A percentile compares a stretch with the other conserved stretches of the same genome.
Evolutionary conservation across 768 basidiomycete genomes (phyloP).

Genomic region (Boletus rufocinnamomeus): DNA sequence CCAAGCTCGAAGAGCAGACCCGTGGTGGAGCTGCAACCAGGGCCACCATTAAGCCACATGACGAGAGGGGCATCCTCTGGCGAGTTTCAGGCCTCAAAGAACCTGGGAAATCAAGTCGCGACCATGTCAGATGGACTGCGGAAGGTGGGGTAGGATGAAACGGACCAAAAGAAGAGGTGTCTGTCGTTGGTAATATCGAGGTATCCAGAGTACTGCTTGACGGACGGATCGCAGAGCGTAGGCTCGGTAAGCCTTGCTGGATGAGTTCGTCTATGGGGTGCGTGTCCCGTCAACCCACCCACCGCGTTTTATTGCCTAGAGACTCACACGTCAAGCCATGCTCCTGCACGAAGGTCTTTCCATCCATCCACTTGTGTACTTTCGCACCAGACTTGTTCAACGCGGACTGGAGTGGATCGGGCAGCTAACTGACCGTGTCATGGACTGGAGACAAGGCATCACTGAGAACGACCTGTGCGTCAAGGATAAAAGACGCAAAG

Average conservation of each 20-base stretch:
- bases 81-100: slow-evolving; percentile 80
- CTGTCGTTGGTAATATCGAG: slow-evolving; percentile 78
- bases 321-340: slow-evolving; percentile 70
- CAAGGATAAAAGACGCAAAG: slow-evolving; percentile 41
- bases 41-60: slow-evolving; percentile 89
- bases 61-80: slow-evolving; percentile 81
- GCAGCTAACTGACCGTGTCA: slow-evolving; percentile 37
- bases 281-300: slow-evolving; percentile 4
- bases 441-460: slow-evolving; percentile 26
- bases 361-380: slow-evolving; percentile 63
- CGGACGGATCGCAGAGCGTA: slow-evolving; percentile 74
- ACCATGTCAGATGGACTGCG: not conserved
- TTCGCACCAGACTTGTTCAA: slow-evolving; percentile 45
- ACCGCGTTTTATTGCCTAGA: slow-evolving; percentile 10
- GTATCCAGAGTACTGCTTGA: slow-evolving; percentile 78
- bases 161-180: slow-evolving; percentile 87
- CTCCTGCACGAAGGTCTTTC: slow-evolving; percentile 67
- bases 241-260: slow-evolving; percentile 66
- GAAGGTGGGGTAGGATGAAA: slow-evolving; percentile 1
- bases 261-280: slow-evolving; percentile 57
- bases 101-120: slow-evolving; percentile 48
- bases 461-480: slow-evolving; percentile 48
- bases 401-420: slow-evolving; percentile 45
- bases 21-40: slow-evolving; percentile 71
- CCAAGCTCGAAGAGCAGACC: slow-evolving; percentile 93